Evolutionary conservation across 108 stramenopile genomes (phyloP).

Genomic region (Nannochloropsis granulata): DNA sequence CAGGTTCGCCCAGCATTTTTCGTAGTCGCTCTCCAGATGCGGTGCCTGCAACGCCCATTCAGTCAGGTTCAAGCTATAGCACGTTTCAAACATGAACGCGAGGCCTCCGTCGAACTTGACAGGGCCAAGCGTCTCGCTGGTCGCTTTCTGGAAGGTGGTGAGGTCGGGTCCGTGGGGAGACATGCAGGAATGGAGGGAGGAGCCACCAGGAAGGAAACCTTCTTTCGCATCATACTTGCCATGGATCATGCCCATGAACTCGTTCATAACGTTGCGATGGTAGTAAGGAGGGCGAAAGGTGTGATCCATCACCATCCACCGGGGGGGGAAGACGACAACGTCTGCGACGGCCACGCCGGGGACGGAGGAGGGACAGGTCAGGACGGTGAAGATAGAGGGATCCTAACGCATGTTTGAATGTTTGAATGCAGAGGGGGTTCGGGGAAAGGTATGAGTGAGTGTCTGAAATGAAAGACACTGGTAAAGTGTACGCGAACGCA

Average conservation of each 20-base stretch:
- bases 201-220: slow-evolving; percentile 68
- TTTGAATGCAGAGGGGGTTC: neutral
- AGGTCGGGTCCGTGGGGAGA: slow-evolving; percentile 81
- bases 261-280: slow-evolving; percentile 77
- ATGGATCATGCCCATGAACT: slow-evolving; percentile 82
- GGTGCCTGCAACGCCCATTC: slow-evolving; percentile 43
- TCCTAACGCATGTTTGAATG: slow-evolving; percentile 34
- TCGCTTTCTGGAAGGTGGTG: slow-evolving; percentile 47
- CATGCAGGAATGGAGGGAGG: slow-evolving; percentile 64
- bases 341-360: slow-evolving; percentile 69
- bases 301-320: slow-evolving; percentile 70
- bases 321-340: slow-evolving; percentile 82
- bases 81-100: slow-evolving; percentile 91
- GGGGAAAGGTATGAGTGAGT: neutral
- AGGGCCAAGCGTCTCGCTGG: slow-evolving; percentile 46
- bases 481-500: neutral
- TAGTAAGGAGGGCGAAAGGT: slow-evolving; percentile 86
- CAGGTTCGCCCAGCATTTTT: slow-evolving; percentile 49
- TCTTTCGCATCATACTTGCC: slow-evolving; percentile 71
- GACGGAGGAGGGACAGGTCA: slow-evolving; percentile 56
- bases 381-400: slow-evolving; percentile 78
- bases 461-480: neutral
- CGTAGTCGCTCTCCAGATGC: slow-evolving; percentile 43
- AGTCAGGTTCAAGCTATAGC: slow-evolving; percentile 45
- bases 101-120: slow-evolving; percentile 57